phyloP scores from a whole-genome alignment of 2,329 filamentous ascomycete species.

The Fusarium compactum region DNA sequence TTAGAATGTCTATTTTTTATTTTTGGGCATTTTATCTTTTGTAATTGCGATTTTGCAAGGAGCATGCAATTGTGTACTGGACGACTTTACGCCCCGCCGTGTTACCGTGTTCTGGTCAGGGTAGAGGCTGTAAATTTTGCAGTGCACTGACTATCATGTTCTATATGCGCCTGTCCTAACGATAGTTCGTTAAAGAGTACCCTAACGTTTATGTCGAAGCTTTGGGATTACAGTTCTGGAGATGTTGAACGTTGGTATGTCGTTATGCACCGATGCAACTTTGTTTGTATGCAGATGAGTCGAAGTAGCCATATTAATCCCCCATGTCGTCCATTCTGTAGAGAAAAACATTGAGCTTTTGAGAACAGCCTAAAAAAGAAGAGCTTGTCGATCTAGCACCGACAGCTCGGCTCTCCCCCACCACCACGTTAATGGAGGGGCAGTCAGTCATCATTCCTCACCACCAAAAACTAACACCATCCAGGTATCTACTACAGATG shows the following conservation, averaged over 20 bases:
- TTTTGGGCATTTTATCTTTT: not conserved
- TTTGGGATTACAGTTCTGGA: not conserved
- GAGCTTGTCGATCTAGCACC: not conserved
- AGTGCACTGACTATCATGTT: not conserved
- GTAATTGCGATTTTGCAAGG: too few relatives aligned
- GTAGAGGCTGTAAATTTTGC: not conserved
- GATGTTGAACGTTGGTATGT: not conserved
- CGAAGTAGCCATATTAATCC: not conserved
- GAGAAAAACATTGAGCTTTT: not conserved
- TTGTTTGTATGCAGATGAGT: not conserved
- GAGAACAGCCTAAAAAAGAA: not conserved
- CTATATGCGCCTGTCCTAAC: not conserved
- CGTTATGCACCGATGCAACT: not conserved
- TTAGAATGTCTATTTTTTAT: not conserved
- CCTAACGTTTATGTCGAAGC: not conserved
- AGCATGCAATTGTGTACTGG: not conserved
- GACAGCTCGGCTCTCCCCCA: not conserved
- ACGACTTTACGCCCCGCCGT: not conserved
- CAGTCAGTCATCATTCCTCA: not conserved
- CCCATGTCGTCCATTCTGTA: not conserved
- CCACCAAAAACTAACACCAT: not conserved
- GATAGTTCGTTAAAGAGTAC: not conserved
- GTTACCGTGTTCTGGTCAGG: not conserved
- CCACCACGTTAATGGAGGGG: constrained; percentile 2
- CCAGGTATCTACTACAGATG: not conserved